phyloP scores from a whole-genome alignment of 108 stramenopile species.

The Skeletonema marinoi region DNA sequence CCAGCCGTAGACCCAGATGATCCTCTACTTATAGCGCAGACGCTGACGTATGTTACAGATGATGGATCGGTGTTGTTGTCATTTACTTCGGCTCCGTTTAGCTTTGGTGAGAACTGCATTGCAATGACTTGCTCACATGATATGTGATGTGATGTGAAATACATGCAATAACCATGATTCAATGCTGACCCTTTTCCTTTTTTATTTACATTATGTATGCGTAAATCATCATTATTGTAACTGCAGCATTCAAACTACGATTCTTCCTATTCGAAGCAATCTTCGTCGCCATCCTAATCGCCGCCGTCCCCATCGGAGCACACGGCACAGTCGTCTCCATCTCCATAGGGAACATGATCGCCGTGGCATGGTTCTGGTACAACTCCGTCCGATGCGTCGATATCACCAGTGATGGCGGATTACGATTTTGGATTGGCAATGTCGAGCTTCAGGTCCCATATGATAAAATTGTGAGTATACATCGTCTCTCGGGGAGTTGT shows the following conservation, averaged over 20 bases:
- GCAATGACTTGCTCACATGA: conserved; percentile 1
- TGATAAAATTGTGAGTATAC: conserved; percentile 77
- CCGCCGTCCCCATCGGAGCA: conserved; percentile 81
- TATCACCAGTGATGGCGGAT: conserved; percentile 76
- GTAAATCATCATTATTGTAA: background rate
- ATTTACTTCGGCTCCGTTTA: conserved; percentile 84
- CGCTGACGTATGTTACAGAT: conserved; percentile 88
- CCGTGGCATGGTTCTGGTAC: conserved; percentile 91
- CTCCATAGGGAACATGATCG: conserved; percentile 75
- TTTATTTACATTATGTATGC: background rate
- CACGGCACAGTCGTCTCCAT: conserved; percentile 84
- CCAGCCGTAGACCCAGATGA: conserved; percentile 65
- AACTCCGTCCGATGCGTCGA: conserved; percentile 87
- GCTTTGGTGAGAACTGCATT: conserved; percentile 56
- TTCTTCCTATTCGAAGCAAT: conserved; percentile 75
- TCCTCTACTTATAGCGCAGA: conserved; percentile 86
- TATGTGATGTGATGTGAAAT: no score
- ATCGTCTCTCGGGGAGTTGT: conserved; percentile 53
- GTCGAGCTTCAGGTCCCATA: conserved; percentile 87
- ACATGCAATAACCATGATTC: background rate
- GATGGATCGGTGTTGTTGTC: conserved; percentile 80
- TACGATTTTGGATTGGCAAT: conserved; percentile 91
- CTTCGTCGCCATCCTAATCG: conserved; percentile 65
- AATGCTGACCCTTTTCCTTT: background rate
- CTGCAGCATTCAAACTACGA: conserved; percentile 76